Percentiles rank a stretch among this genome's conserved stretches.
Evolutionary conservation across 2,329 filamentous ascomycete genomes (phyloP).

Genomic region (Sporothrix curviconia): DNA sequence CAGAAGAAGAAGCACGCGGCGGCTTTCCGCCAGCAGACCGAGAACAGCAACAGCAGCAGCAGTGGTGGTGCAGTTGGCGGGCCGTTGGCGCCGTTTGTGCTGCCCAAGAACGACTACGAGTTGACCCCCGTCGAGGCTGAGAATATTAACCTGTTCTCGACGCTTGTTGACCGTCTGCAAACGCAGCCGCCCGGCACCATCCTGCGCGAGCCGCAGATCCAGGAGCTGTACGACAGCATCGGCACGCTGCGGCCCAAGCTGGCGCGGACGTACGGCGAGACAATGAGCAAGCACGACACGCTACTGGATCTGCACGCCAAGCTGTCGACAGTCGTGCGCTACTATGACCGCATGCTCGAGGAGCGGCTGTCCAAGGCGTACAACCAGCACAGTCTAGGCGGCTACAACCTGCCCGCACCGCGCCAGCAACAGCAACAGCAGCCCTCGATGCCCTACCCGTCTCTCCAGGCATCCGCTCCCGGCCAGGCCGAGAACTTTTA

Average conservation of each 20-base stretch:
- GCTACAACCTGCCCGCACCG: constrained; percentile 52
- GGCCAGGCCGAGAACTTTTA: constrained; percentile 75
- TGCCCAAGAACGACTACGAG: constrained; percentile 90
- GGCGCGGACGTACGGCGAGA: constrained; percentile 92
- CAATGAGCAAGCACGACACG: constrained; percentile 99
- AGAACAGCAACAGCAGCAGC: constrained; percentile 38
- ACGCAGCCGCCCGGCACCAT: constrained; percentile 95
- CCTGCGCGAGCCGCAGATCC: constrained; percentile 92
- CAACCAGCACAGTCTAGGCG: constrained; percentile 66
- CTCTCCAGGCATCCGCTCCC: constrained; percentile 47
- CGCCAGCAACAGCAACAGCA: constrained; percentile 33
- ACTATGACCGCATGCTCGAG: constrained; percentile 97
- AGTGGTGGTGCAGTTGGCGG: constrained; percentile 19
- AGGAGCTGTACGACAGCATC: constrained; percentile 96
- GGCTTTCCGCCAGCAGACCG: constrained; percentile 71
- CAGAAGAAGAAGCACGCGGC: constrained; percentile 89
- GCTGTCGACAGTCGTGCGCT: constrained; percentile 88
- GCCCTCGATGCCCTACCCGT: constrained; percentile 63
- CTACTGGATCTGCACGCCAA: constrained; percentile 92
- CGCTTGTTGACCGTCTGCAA: constrained; percentile 86
- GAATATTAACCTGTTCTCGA: constrained; percentile 94
- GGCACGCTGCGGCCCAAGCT: constrained; percentile 88
- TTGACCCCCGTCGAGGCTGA: constrained; percentile 89
- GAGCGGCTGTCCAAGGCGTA: constrained; percentile 91
- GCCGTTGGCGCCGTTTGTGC: constrained; percentile 45